These are phyloP conservation scores for Globisporangium nagaii DNA, from an alignment of 352 stramenopile species.

Conservation along the genomic window DNA sequence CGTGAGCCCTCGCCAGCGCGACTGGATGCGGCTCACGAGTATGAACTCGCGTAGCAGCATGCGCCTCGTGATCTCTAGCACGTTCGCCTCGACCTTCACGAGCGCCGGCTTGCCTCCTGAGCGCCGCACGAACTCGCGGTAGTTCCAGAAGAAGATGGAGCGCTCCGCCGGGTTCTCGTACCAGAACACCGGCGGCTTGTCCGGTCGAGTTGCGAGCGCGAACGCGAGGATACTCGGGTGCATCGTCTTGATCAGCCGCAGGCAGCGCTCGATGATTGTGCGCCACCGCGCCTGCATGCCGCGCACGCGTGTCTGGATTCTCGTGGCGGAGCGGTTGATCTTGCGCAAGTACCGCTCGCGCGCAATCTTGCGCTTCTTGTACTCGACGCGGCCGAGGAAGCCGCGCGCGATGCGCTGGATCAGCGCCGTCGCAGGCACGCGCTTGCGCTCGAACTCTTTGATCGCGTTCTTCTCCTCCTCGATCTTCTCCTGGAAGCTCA, in stretches of 20 bases:
- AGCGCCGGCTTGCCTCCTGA: slow-evolving; percentile 49
- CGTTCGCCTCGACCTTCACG: slow-evolving; percentile 69
- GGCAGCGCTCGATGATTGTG: slow-evolving; percentile 59
- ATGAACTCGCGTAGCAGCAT: slow-evolving; percentile 56
- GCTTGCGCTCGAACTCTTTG: slow-evolving; percentile 57
- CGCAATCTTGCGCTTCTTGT: slow-evolving; percentile 34
- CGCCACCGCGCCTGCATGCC: slow-evolving; percentile 55
- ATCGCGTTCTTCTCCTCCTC: slow-evolving; percentile 53
- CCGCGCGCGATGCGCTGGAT: slow-evolving; percentile 59
- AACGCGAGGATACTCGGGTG: slow-evolving; percentile 42
- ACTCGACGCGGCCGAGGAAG: slow-evolving; percentile 55
- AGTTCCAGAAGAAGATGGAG: slow-evolving; percentile 64
- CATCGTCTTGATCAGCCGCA: slow-evolving; percentile 51
- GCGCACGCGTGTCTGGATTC: slow-evolving; percentile 54
- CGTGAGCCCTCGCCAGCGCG: slow-evolving; percentile 51
- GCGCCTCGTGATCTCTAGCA: slow-evolving; percentile 61
- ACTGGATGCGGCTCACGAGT: slow-evolving; percentile 70
- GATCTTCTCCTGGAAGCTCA: slow-evolving; percentile 77
- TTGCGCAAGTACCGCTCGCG: slow-evolving; percentile 41
- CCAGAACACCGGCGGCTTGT: slow-evolving; percentile 66
- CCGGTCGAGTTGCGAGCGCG: slow-evolving; percentile 24
- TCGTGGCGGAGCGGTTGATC: slow-evolving; percentile 43
- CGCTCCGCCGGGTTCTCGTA: slow-evolving; percentile 62
- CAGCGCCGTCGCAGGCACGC: slow-evolving; percentile 41
- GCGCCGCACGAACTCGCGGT: slow-evolving; percentile 69